Evolutionary conservation across 2,329 filamentous ascomycete species (phyloP), one percentile per base, ranked within the genome.

Genomic region (Apiospora koreana): DNA sequence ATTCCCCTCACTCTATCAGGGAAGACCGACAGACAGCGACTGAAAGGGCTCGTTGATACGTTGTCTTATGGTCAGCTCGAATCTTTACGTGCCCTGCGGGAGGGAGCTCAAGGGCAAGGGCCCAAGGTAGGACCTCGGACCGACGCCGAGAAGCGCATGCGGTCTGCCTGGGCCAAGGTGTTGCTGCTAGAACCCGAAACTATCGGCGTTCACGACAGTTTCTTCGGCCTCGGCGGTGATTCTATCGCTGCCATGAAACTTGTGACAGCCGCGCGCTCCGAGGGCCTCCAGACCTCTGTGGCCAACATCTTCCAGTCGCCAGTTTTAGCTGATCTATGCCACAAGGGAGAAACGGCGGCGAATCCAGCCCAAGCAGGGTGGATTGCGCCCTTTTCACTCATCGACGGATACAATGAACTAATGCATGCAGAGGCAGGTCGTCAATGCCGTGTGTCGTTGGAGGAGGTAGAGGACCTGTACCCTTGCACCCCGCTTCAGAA

Each of bases 251-350:
- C 43, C 43, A 45, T 45, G 43, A 35, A 35, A 35, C 35, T 35
- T 10, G 38, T 43, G 38, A 67, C 65, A 31, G 43, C 65, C n/a
- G 38, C 25, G n/a, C 25, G 50, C 1, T 67, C 85, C 35, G 81
- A 76, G 7, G 83, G 84, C 1, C 79, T 81, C 0, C 77, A 82
- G 25, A 80, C 84, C 45, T 83, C 85, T 76, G 73, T 69, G 74
- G 75, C 58, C 79, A 9, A 23, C 21, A 69, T 31, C 25, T 42
- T 68, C 31, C 28, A 45, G n/a, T 82, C 85, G 68, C 50, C 50
- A 23, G 25, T 62, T 16, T 28, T 62, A 23, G 50, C 50, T n/a
- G 50, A 62, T 28, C 25, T 62, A 16, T 62, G 50, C 25, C 45
- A 23, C 45, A 48, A 23, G 16, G 23, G 45, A 18, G 45, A 48